Evolutionary conservation across 768 basidiomycete genomes (phyloP).

Genomic region (Harrya chromipes): DNA sequence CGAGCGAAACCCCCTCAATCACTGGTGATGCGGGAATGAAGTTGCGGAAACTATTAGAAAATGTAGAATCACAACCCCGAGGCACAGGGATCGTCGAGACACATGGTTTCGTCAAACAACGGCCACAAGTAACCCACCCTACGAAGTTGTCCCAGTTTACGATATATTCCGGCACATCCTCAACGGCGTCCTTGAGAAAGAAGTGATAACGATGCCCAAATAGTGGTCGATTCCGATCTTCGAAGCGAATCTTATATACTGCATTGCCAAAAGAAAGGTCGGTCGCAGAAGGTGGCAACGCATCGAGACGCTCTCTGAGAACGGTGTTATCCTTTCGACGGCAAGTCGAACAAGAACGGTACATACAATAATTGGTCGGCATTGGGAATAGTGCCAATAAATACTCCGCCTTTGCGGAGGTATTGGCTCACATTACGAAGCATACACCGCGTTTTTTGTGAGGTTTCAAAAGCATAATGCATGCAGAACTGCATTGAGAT

Average conservation of each 20-base stretch:
- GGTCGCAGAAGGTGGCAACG: constrained; percentile 58
- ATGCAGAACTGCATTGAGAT: constrained; percentile 99
- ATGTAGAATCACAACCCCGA: not conserved
- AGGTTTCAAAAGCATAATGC: constrained; percentile 98
- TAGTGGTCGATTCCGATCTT: constrained; percentile 57
- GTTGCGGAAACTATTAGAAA: not conserved
- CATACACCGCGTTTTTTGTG: constrained; percentile 86
- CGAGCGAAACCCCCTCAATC: not conserved
- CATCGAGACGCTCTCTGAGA: constrained; percentile 66
- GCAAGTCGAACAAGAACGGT: constrained; percentile 3
- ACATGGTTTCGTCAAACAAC: not conserved
- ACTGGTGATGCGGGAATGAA: not conserved
- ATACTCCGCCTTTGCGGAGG: constrained; percentile 82
- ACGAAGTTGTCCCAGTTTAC: constrained; percentile 96
- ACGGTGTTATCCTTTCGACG: constrained; percentile 13
- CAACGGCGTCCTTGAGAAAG: constrained; percentile 92
- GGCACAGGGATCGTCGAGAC: not conserved
- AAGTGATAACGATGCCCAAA: constrained; percentile 96
- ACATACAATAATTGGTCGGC: constrained; percentile 79
- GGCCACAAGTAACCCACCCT: constrained; percentile 45
- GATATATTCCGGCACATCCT: constrained; percentile 95
- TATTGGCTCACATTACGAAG: constrained; percentile 82
- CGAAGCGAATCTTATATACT: constrained; percentile 88
- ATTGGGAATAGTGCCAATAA: constrained; percentile 97
- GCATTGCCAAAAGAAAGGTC: constrained; percentile 86